These are phyloP conservation scores for Lizonia empirigonia DNA, from an alignment of 2,329 filamentous ascomycete genomes.

Conservation along the genomic window DNA sequence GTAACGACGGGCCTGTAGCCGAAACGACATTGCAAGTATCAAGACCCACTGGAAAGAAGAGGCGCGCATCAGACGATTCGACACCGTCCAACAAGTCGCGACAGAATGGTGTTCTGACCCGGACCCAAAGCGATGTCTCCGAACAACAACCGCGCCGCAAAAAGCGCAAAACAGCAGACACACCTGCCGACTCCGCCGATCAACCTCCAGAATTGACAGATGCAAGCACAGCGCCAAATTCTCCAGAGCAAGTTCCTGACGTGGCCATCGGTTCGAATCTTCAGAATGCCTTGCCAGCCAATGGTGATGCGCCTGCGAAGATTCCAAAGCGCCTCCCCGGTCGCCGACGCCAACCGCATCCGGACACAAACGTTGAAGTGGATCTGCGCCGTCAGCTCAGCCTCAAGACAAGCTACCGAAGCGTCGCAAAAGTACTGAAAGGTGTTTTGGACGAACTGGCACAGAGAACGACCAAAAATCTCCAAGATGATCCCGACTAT, in stretches of 20 bases:
- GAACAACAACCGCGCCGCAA: slow-evolving; percentile 45
- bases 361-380: slow-evolving; percentile 53
- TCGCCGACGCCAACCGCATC: slow-evolving; percentile 55
- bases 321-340: slow-evolving; percentile 48
- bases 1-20: slow-evolving; percentile 30
- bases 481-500: slow-evolving; percentile 60
- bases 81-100: slow-evolving; percentile 40
- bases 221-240: slow-evolving; percentile 43
- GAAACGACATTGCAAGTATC: slow-evolving; percentile 27
- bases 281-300: slow-evolving; percentile 43
- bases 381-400: slow-evolving; percentile 65
- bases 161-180: slow-evolving; percentile 42
- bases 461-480: slow-evolving; percentile 62
- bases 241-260: slow-evolving; percentile 45
- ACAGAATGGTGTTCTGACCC: slow-evolving; percentile 43
- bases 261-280: slow-evolving; percentile 40
- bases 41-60: slow-evolving; percentile 37
- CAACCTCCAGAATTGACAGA: slow-evolving; percentile 46
- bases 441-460: slow-evolving; percentile 69
- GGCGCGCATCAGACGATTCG: slow-evolving; percentile 43
- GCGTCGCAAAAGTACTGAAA: slow-evolving; percentile 67
- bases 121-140: slow-evolving; percentile 44
- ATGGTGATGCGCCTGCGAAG: slow-evolving; percentile 46
- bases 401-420: slow-evolving; percentile 68
- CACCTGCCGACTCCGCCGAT: slow-evolving; percentile 35